Conservation (phyloP, 202 grass and related monocot species). For the Miscanthus sacchariflorus region DNA sequence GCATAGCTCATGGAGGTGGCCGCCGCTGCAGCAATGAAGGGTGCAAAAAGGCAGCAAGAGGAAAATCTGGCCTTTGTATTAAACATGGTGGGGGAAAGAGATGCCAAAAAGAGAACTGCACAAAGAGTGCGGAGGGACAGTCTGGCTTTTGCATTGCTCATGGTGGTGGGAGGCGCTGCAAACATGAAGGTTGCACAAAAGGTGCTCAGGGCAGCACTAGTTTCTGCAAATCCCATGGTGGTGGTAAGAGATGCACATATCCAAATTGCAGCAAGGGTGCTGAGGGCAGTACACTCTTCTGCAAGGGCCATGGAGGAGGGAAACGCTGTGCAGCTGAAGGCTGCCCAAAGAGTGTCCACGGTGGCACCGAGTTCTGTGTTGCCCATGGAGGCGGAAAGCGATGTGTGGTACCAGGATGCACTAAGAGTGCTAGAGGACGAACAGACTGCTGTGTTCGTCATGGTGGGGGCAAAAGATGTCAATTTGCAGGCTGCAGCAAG, state of each 20-base stretch:
- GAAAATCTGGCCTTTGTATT: conserved; percentile 81
- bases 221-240: conserved; percentile 84
- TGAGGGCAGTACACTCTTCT: conserved; percentile 76
- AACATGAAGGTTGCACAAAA: conserved; percentile 65
- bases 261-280: conserved; percentile 66
- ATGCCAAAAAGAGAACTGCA: conserved; percentile 62
- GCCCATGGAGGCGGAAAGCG: conserved; percentile 79
- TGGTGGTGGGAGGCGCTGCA: conserved; percentile 82
- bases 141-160: conserved; percentile 83
- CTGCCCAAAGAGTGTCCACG: conserved; percentile 82
- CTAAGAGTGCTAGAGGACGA: conserved; percentile 74
- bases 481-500: conserved; percentile 58
- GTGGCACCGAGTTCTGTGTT: conserved; percentile 79
- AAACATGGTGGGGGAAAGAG: conserved; percentile 85
- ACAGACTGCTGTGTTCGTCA: conserved; percentile 78
- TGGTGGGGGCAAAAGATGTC: conserved; percentile 80
- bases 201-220: conserved; percentile 78
- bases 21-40: conserved; percentile 62
- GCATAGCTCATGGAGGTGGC: conserved; percentile 85
- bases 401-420: conserved; percentile 63
- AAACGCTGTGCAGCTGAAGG: conserved; percentile 72
- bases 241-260: conserved; percentile 77
- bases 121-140: conserved; percentile 79
- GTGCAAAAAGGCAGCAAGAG: conserved; percentile 71
- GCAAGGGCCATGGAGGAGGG: conserved; percentile 80